Evolutionary conservation across 2,329 filamentous ascomycete genomes (phyloP), one percentile per base, ranked within the genome.

Genomic region (Ceratocystis alfenasii): DNA sequence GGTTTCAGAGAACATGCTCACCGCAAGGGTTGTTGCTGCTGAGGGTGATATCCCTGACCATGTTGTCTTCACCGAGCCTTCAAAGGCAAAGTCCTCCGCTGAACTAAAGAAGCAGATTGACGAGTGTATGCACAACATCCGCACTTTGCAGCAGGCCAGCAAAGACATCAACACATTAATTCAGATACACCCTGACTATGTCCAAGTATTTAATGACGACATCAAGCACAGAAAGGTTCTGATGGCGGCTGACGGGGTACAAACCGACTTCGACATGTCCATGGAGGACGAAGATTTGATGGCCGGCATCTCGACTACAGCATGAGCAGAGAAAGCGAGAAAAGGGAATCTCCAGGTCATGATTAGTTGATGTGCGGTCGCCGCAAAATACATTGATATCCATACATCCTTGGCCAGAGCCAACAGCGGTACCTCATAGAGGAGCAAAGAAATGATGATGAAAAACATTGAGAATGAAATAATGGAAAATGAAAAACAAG

Each of bases 211-310:
- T 20, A 68, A 76, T 1, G 76, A 75, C 60, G 80, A 83, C 65
- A 75, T 79, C 70, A 79, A 76, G 70, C 75, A 77, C 22, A 68
- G 69, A 7, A 60, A 33, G 25, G 25, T 22, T 8, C 2, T n/a
- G 41, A 5, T 22, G 12, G 77, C 82, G 50, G 80, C 80, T 70
- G 78, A 79, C 0, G 72, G 46, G 22, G 50, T 70, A 20, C 30
- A 41, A n/a, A 69, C 70, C 20, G 57, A 62, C 64, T 82, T 81
- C 67, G 77, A 81, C 30, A 72, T 75, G 12, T 75, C 78, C 62
- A 74, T 83, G 46, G 81, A 84, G 65, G 82, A 85, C n/a, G 83
- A 85, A 71, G 83, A 85, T 69, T 72, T 85, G 28, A 85, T 85
- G 83, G 79, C 77, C 12, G 81, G 78, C 20, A 72, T 59, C 25